Evolutionary conservation across 805 yeast species (phyloP), one percentile per base, ranked within the genome.

Genomic region (Monosporozyma yasuniensis): DNA sequence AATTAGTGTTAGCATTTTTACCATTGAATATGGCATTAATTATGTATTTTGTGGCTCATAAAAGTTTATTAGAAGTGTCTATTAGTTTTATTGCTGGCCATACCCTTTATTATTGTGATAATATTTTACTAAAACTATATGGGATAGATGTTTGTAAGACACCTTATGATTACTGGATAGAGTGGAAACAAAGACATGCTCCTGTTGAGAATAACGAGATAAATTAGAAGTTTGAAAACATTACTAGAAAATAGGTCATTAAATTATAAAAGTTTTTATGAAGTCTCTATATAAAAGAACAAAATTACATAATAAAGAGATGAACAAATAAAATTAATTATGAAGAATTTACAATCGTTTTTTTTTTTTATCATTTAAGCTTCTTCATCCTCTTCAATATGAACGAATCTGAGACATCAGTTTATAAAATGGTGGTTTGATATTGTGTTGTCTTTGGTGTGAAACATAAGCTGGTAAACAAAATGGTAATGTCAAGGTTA

Each of bases 51-150:
- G 54, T 53, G 5, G 50, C 54, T 28, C 48, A 54, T 10, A 50
- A 50, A 23, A 45, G 52, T 28, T 39, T 60, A 25, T 43, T 52
- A 9, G 60, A 62, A 28, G 55, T 63, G 11, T 49, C 56, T 7
- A 54, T 63, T 57, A 56, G 55, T 28, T 56, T 64, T 42, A 11
- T 63, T 18, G 67, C 69, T 25, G 67, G 62, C 2, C 69, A 65
- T 48, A 21, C 58, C 1, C 42, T 61, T 18, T 64, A 52, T 44
- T 65, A 61, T 50, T 14, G 58, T 46, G 68, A 63, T 41, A 63
- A 59, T 30, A 51, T 61, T 9, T 46, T 63, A 19, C 50, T 49
- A 7, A 59, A 54, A 45, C 47, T 64, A 18, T 65, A 65, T 46
- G 60, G 56, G 3, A 48, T 64, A 2, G 63, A 63, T 51, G 39